These are phyloP conservation scores for Streptanthus diversifolius DNA, from an alignment of 345 rosid species.

Conservation along the genomic window DNA sequence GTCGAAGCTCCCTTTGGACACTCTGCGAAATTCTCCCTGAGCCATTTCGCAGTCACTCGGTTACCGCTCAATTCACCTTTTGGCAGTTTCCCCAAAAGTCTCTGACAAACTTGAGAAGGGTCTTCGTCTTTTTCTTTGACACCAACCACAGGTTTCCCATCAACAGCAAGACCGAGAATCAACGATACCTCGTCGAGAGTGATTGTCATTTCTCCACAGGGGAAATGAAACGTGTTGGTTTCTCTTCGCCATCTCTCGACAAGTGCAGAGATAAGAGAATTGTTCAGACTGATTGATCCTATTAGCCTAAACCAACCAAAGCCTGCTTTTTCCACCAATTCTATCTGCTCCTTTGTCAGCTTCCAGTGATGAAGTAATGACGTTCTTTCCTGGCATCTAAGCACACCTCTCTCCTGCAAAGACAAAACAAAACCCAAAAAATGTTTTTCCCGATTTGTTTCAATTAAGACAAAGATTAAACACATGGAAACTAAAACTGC, in stretches of 20 bases:
- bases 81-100: slow-evolving; percentile 52
- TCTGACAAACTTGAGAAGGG: slow-evolving; percentile 52
- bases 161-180: slow-evolving; percentile 59
- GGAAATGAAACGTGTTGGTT: slow-evolving; percentile 69
- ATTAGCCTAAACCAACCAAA: slow-evolving; percentile 62
- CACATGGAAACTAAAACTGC: background rate
- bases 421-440: background rate
- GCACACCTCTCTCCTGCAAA: slow-evolving; percentile 63
- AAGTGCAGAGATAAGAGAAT: slow-evolving; percentile 66
- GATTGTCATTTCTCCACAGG: slow-evolving; percentile 72
- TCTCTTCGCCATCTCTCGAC: slow-evolving; percentile 78
- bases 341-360: slow-evolving; percentile 53
- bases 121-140: slow-evolving; percentile 40
- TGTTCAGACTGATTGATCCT: slow-evolving; percentile 69
- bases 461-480: background rate
- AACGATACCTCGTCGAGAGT: slow-evolving; percentile 61
- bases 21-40: slow-evolving; percentile 63
- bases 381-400: slow-evolving; percentile 72
- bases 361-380: slow-evolving; percentile 74
- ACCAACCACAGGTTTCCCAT: slow-evolving; percentile 69
- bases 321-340: slow-evolving; percentile 64
- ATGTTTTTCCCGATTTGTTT: background rate
- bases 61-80: slow-evolving; percentile 61
- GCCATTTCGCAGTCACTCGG: slow-evolving; percentile 69
- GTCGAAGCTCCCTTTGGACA: slow-evolving; percentile 53